These are phyloP conservation scores for Russula sp. DNA, from an alignment of 768 basidiomycete genomes.

Conservation along the genomic window DNA sequence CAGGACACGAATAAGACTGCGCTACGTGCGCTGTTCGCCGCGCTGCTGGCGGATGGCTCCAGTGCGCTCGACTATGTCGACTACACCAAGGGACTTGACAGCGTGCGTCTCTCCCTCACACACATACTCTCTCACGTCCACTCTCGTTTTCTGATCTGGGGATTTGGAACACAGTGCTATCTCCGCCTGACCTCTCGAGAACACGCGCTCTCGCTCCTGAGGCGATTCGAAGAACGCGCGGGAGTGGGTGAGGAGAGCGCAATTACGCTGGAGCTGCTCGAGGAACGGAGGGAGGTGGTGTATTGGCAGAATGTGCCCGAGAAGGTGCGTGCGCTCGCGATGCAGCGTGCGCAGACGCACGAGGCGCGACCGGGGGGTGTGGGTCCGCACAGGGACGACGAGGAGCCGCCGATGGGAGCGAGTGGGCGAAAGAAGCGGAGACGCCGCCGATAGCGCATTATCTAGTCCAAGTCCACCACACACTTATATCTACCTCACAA, in stretches of 20 bases:
- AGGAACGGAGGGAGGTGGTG: slow-evolving; percentile 54
- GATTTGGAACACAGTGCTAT: slow-evolving; percentile 49
- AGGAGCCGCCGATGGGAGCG: not conserved
- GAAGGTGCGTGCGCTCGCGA: slow-evolving; percentile 58
- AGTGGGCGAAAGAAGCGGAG: not conserved
- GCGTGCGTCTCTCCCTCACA: slow-evolving; percentile 38
- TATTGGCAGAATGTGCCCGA: slow-evolving; percentile 81
- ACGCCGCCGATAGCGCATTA: not conserved
- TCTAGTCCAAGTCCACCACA: not conserved
- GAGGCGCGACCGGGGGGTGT: not conserved
- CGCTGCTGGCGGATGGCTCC: slow-evolving; percentile 31
- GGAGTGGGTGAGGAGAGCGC: slow-evolving; percentile 22
- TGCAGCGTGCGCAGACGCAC: slow-evolving; percentile 37
- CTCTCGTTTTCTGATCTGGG: too few species aligned
- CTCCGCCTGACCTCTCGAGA: slow-evolving; percentile 50
- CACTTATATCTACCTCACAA: too few species aligned
- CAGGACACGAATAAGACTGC: slow-evolving; percentile 78
- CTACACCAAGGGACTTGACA: slow-evolving; percentile 70
- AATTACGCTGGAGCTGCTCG: slow-evolving; percentile 50
- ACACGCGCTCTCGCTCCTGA: slow-evolving; percentile 41
- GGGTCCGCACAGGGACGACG: not conserved
- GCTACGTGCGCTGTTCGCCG: slow-evolving; percentile 52
- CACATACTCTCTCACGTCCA: too few species aligned
- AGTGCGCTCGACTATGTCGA: slow-evolving; percentile 70
- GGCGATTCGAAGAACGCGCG: slow-evolving; percentile 35